These are phyloP conservation scores for Saksenaea oblongispora DNA, from an alignment of 371 early-diverging fungal genomes.

Conservation along the genomic window DNA sequence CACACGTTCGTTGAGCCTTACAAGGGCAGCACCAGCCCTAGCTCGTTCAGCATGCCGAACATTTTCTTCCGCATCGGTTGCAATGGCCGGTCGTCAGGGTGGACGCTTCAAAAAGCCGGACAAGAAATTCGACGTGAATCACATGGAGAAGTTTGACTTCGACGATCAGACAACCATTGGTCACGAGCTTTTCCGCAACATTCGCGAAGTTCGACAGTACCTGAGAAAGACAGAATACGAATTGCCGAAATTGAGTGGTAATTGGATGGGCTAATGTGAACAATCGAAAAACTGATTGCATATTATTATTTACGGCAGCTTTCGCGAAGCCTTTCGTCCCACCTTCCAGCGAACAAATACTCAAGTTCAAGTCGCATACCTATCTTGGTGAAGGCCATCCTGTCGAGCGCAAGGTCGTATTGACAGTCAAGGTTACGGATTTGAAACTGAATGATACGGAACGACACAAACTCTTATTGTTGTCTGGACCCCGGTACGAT, in stretches of 20 bases:
- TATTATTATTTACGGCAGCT: conserved; percentile 29
- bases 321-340: conserved; percentile 62
- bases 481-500: conserved; percentile 63
- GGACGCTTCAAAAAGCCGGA: conserved; percentile 41
- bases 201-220: conserved; percentile 63
- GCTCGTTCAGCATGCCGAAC: conserved; percentile 8
- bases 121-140: conserved; percentile 50
- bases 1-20: background rate
- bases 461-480: conserved; percentile 60
- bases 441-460: conserved; percentile 50
- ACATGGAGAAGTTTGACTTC: conserved; percentile 59
- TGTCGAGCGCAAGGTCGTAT: conserved; percentile 59
- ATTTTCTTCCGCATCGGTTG: conserved; percentile 31
- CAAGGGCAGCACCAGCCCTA: background rate
- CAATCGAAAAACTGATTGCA: background rate
- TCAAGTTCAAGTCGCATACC: conserved; percentile 58
- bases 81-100: conserved; percentile 39
- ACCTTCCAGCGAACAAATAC: conserved; percentile 51
- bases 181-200: conserved; percentile 56
- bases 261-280: background rate
- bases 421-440: conserved; percentile 56
- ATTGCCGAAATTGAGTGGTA: conserved; percentile 66
- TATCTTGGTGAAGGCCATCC: conserved; percentile 68
- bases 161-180: conserved; percentile 65
- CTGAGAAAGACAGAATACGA: conserved; percentile 67